Evolutionary conservation across 1,284 basidiomycete species (phyloP), one percentile per base, ranked within the genome.

Genomic region (Peniophora sp.): DNA sequence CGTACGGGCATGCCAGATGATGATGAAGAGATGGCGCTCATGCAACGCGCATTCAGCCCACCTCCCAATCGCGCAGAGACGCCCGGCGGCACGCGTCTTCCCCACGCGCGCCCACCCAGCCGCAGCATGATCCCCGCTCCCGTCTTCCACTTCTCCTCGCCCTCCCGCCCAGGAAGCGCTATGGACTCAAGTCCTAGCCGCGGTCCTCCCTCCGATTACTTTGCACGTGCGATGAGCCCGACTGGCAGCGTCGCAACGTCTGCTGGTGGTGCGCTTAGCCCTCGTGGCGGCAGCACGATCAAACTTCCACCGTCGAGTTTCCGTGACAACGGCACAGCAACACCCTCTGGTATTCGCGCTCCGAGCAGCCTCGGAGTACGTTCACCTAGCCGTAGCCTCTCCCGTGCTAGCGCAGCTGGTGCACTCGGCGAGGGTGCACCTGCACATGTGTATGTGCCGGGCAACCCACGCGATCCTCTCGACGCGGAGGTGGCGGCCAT

Each of bases 81-180:
- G 12, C 71, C 72, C 0, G 63, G 68, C 17, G 62, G 70, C 32
- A 54, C 61, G 43, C 68, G 64, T 39, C 55, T 65, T 9, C 80
- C 79, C 57, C 76, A 78, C 44, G 77, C 82, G n/a, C 76, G 88
- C 35, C 85, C 88, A 32, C 86, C 87, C 1, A 89, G 87, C 62
- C 76, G 85, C 52, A 90, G 88, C 3, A 85, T 80, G 78, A 90
- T 91, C 53, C 88, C 88, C 17, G 73, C 88, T 18, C 87, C 88
- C 3, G 81, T 74, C 54, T 70, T 90, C 2, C 82, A 86, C 47
- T 65, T 89, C 43, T 80, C 81, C 2, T 76, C 81, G 2, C 80
- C 79, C 9, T 88, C 87, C 23, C 74, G 87, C 43, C 84, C 88
- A 0, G 73, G 74, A 1, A 81, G 85, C 1, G 75, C 27, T 32